Conservation (phyloP, 306 rosid genomes). For the Quercus gilva region DNA sequence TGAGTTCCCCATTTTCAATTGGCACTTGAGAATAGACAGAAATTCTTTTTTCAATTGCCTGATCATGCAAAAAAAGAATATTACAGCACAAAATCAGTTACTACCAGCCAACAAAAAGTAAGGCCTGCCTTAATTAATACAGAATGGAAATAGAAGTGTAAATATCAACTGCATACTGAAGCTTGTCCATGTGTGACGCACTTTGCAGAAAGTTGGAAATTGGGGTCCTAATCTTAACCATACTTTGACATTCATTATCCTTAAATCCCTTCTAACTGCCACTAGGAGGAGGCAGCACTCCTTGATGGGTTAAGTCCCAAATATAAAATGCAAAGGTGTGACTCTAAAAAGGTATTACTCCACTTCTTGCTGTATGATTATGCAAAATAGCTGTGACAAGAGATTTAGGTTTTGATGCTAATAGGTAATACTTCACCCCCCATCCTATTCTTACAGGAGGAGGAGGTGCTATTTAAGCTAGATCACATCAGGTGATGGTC, state of each 20-base stretch:
- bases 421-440: too few species aligned
- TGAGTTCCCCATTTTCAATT: conserved; percentile 85
- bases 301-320: not conserved
- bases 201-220: not conserved
- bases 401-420: too few species aligned
- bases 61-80: conserved; percentile 30
- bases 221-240: not conserved
- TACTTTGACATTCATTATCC: not conserved
- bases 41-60: conserved; percentile 98
- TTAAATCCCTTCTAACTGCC: not conserved
- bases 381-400: too few species aligned
- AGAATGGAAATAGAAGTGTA: not conserved
- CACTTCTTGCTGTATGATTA: too few species aligned
- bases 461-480: too few species aligned
- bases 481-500: too few species aligned
- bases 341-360: not conserved
- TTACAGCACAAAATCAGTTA: conserved; percentile 23
- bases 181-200: not conserved
- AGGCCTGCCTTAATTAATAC: not conserved
- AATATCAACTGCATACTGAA: not conserved
- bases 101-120: not conserved
- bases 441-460: too few species aligned
- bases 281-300: not conserved
- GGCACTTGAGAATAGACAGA: conserved; percentile 92
- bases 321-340: not conserved